These are phyloP conservation scores for Debaryomyces tyrocola DNA, from an alignment of 805 yeast species.

Conservation along the genomic window DNA sequence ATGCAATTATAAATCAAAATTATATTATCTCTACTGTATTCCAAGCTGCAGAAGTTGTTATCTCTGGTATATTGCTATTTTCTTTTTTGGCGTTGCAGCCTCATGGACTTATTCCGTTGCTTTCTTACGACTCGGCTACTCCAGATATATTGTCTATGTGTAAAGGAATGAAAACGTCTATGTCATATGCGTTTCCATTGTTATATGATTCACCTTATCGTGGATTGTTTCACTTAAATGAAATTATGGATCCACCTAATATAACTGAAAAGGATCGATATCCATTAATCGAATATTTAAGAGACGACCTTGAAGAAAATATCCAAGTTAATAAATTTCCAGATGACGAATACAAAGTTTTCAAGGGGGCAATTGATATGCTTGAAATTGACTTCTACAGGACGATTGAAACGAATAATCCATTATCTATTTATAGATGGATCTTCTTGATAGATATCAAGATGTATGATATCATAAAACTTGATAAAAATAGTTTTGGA, in stretches of 20 bases:
- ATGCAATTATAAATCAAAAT: not conserved
- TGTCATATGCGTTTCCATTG: slow-evolving; percentile 9
- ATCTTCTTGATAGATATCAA: slow-evolving; percentile 16
- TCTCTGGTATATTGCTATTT: slow-evolving; percentile 21
- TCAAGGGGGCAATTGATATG: slow-evolving; percentile 8
- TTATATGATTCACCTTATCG: slow-evolving; percentile 4
- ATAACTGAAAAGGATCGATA: not conserved
- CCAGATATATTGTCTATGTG: slow-evolving; percentile 23
- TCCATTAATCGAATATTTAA: slow-evolving; percentile 7
- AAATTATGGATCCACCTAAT: not conserved
- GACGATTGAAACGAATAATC: slow-evolving; percentile 15
- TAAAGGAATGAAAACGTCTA: slow-evolving; percentile 12
- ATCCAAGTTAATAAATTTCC: not conserved
- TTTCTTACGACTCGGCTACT: slow-evolving; percentile 13
- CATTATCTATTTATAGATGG: slow-evolving; percentile 27
- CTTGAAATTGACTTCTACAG: slow-evolving; percentile 14
- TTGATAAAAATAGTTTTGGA: slow-evolving; percentile 18
- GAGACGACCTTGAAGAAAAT: not conserved
- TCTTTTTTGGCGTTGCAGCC: slow-evolving; percentile 30
- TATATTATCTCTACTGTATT: slow-evolving; percentile 1
- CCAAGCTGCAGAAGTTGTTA: slow-evolving; percentile 15
- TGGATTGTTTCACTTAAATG: slow-evolving; percentile 4
- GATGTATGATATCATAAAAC: slow-evolving; percentile 15
- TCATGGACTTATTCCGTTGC: slow-evolving; percentile 22
- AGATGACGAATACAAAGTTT: slow-evolving; percentile 1